Conservation (phyloP, 306 rosid species). For the Ochetophila trinervis region DNA sequence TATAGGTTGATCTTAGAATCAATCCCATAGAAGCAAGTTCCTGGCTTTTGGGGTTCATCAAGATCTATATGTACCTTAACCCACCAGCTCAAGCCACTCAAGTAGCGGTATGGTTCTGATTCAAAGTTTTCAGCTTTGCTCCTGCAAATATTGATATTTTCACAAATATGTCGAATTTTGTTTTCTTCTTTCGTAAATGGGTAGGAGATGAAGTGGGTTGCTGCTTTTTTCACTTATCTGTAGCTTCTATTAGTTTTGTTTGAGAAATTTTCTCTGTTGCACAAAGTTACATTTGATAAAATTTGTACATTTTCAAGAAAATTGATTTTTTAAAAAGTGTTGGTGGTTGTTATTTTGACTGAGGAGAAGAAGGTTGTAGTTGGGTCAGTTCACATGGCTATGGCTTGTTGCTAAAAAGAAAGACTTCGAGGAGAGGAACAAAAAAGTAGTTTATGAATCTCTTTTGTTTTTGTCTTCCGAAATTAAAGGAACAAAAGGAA, state of each 20-base stretch:
- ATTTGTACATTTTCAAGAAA: constrained; percentile 25
- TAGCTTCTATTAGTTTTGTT: constrained; percentile 28
- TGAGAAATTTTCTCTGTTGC: constrained; percentile 12
- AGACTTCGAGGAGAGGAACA: neutral
- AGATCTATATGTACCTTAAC: constrained; percentile 44
- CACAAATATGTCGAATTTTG: constrained; percentile 11
- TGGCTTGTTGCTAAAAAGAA: constrained; percentile 21
- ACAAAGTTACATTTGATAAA: constrained; percentile 12
- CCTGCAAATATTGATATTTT: constrained; percentile 6
- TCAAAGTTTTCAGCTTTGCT: constrained; percentile 24
- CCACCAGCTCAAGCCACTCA: constrained; percentile 42
- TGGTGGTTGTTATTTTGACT: constrained; percentile 16
- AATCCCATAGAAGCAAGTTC: constrained; percentile 20
- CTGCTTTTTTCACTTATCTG: constrained; percentile 13
- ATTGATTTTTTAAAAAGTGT: constrained; percentile 5
- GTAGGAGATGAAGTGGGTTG: constrained; percentile 30
- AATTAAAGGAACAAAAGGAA: too few species aligned
- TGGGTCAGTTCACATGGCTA: constrained; percentile 14
- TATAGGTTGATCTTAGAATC: constrained; percentile 13
- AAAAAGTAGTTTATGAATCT: constrained; percentile 19
- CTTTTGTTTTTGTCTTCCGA: neutral
- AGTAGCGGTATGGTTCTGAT: constrained; percentile 42
- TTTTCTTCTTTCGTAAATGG: constrained; percentile 20
- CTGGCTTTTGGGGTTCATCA: constrained; percentile 40
- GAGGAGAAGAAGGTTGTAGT: constrained; percentile 17